Evolutionary conservation across 257 asterid species (phyloP).

Genomic region (Capsicum baccatum): DNA sequence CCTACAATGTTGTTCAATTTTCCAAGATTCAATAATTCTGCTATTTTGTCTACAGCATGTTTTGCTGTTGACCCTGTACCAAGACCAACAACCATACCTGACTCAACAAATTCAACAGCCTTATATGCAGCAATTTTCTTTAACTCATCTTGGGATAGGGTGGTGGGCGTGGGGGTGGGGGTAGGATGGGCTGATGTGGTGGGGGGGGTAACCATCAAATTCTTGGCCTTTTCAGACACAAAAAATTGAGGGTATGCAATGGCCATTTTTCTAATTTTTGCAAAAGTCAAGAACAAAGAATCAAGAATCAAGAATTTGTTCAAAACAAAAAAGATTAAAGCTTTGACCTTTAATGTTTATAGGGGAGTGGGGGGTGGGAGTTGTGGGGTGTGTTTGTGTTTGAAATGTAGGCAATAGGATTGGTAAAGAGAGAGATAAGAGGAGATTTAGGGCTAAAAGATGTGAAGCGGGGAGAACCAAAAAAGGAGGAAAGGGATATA

Average conservation of each 20-base stretch:
- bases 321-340: neutral
- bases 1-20: constrained; percentile 46
- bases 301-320: neutral
- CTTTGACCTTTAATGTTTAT: neutral
- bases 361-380: neutral
- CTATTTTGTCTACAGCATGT: constrained; percentile 48
- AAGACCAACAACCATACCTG: constrained; percentile 55
- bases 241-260: constrained; percentile 42
- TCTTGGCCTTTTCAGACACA: constrained; percentile 33
- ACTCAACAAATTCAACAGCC: constrained; percentile 52
- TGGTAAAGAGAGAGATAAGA: neutral
- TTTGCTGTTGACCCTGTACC: constrained; percentile 60
- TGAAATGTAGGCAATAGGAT: neutral
- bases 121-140: constrained; percentile 51
- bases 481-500: neutral
- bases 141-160: constrained; percentile 47
- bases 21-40: constrained; percentile 42
- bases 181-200: neutral
- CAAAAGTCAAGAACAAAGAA: neutral
- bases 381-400: neutral
- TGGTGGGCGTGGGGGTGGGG: neutral
- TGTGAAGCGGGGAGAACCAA: neutral
- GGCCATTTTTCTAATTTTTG: constrained; percentile 33
- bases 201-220: constrained; percentile 29
- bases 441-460: constrained; percentile 21